Evolutionary conservation across 306 rosid species (phyloP).

Genomic region (Malus fusca): DNA sequence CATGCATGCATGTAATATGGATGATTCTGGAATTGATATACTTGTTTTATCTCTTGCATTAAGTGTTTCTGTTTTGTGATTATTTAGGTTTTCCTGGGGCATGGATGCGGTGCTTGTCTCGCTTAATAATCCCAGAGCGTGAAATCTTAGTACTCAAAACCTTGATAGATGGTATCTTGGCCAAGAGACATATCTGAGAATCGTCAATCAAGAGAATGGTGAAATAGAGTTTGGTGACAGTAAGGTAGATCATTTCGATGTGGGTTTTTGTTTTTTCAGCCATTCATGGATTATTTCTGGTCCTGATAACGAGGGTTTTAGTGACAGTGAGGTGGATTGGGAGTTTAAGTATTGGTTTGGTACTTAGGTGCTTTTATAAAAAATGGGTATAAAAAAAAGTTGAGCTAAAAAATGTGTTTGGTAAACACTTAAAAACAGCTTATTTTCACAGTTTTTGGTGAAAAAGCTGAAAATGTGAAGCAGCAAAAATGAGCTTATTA

Average conservation of each 20-base stretch:
- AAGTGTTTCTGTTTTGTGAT: neutral
- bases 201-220: conserved; percentile 70
- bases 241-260: neutral
- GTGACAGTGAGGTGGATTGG: too few relatives aligned
- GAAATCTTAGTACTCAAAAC: conserved; percentile 76
- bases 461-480: too few relatives aligned
- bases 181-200: conserved; percentile 81
- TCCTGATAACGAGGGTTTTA: neutral
- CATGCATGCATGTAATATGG: too few relatives aligned
- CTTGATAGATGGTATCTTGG: conserved; percentile 88
- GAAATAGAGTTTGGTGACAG: conserved; percentile 39
- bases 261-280: neutral
- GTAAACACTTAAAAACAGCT: too few relatives aligned
- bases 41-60: neutral
- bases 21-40: neutral
- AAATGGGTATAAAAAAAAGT: too few relatives aligned
- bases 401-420: too few relatives aligned
- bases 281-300: neutral
- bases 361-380: too few relatives aligned
- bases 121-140: conserved; percentile 64
- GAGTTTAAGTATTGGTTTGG: neutral
- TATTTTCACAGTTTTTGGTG: too few relatives aligned
- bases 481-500: too few relatives aligned
- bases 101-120: conserved; percentile 77
- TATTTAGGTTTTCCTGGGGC: conserved; percentile 67